Base-by-base conservation (phyloP, 2,329 filamentous ascomycete genomes). In the Venturia carpophila region DNA sequence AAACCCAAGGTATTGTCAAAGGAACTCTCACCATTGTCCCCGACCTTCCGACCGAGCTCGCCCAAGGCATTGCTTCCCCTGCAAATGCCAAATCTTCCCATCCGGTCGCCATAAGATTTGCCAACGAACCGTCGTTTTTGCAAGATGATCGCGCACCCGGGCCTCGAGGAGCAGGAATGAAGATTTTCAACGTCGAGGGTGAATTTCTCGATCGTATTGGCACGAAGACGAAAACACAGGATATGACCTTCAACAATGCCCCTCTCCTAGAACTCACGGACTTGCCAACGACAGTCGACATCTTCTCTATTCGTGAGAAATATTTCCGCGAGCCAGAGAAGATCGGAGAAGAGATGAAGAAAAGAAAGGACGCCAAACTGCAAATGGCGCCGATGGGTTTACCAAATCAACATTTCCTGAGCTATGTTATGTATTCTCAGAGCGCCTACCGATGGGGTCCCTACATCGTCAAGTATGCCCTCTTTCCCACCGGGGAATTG, bases 191-290 rank as follows among this genome's bases (percentile, higher is more conserved):
- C 63, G 76, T 82, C n/a, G 60, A 75, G 5, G 78, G 77, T 7
- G 75, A 77, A 27, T 75, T 75, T 70, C 77, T 79, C 62, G 71
- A 76, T 10, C 71, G 24, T 17, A 24, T n/a, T 15, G 49, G 63
- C 71, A 39, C 76, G 76, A 49, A 73, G 75, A 69, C 69, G 73
- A 67, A 70, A 69, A 60, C 68, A 72, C 24, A 77, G 74, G 78
- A 81, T 67, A 78, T 82, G 68, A 77, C 78, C 21, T 82, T 82
- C 71, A 82, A 82, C 69, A 79, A 74, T 66, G 78, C 78, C 0
- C 79, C 79, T 0, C 73, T 76, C 1, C 73, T 82, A 13, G 79
- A 83, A 55, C 74, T 82, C 9, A 75, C 77, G 27, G 76, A 79
- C 58, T 74, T 78, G 7, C 77, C 79, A 65, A 78, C 76, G 1